Percentiles rank a stretch among this genome's conserved stretches.
These are phyloP conservation scores for Lizonia empirigonia DNA, from an alignment of 2,329 filamentous ascomycete genomes.

Conservation along the genomic window DNA sequence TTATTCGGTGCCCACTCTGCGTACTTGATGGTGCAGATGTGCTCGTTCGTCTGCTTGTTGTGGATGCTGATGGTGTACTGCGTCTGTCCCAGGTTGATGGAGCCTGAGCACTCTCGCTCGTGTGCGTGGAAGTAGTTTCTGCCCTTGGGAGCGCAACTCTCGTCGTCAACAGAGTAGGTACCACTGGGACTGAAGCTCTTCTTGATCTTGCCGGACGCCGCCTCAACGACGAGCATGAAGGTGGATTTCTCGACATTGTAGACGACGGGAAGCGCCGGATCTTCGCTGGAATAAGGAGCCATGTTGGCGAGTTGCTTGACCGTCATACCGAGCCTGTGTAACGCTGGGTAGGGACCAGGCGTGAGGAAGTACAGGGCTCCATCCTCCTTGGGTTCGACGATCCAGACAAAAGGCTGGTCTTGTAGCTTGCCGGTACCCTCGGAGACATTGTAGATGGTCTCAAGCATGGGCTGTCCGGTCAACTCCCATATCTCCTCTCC, in stretches of 20 bases:
- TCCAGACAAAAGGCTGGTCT: constrained; percentile 90
- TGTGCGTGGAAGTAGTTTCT: constrained; percentile 58
- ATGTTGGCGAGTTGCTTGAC: constrained; percentile 89
- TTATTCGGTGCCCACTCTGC: constrained; percentile 96
- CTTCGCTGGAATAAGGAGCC: constrained; percentile 74
- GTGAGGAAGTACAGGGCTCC: constrained; percentile 87
- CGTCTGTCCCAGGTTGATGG: constrained; percentile 79
- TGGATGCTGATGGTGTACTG: constrained; percentile 91
- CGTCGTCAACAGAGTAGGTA: constrained; percentile 69
- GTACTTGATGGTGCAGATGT: constrained; percentile 88
- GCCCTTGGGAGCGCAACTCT: constrained; percentile 72
- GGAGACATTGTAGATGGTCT: constrained; percentile 76
- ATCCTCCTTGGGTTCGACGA: constrained; percentile 88
- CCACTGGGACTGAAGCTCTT: constrained; percentile 83
- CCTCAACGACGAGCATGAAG: constrained; percentile 86
- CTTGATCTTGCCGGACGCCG: constrained; percentile 78
- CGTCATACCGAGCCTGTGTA: constrained; percentile 71
- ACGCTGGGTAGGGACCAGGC: constrained; percentile 65
- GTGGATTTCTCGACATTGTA: constrained; percentile 94
- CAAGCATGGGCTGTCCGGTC: constrained; percentile 85
- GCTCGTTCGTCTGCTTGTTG: constrained; percentile 71
- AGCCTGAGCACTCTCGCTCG: constrained; percentile 72
- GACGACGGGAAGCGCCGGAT: constrained; percentile 70
- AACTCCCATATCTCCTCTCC: constrained; percentile 86
- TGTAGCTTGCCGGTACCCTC: constrained; percentile 42